These are phyloP conservation scores for Fusarium sp. DNA, from an alignment of 2,329 filamentous ascomycete genomes.

Conservation along the genomic window DNA sequence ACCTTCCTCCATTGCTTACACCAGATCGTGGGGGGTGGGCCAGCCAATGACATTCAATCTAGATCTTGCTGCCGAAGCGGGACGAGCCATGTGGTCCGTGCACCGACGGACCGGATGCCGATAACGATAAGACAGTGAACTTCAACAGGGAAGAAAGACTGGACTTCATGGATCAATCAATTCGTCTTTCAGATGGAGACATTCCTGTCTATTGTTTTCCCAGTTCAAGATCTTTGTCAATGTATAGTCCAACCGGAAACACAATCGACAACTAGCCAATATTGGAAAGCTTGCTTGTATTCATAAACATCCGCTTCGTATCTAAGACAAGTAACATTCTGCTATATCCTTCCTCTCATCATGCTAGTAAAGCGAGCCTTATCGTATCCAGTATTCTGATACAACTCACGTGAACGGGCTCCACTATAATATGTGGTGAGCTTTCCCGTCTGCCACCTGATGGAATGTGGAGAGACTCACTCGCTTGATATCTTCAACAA, in stretches of 20 bases:
- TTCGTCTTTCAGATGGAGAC: no score
- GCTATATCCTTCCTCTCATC: neutral
- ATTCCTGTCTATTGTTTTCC: no score
- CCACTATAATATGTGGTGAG: no score
- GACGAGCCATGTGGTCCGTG: neutral
- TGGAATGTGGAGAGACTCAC: neutral
- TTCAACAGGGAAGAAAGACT: no score
- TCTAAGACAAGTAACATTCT: neutral
- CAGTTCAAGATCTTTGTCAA: no score
- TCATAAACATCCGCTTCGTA: neutral
- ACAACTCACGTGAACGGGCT: no score
- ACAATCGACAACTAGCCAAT: no score
- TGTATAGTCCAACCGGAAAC: accelerated
- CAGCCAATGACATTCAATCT: neutral
- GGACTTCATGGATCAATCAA: neutral
- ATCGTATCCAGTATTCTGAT: no score
- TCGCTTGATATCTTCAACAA: neutral
- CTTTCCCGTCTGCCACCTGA: no score
- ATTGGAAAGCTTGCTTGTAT: neutral
- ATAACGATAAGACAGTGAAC: neutral
- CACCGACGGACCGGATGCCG: accelerated
- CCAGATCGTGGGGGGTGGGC: neutral
- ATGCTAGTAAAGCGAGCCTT: no score
- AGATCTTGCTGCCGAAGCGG: neutral
- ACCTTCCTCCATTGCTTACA: accelerated